phyloP scores from a whole-genome alignment of 2,329 filamentous ascomycete genomes.

The Apiospora marii region DNA sequence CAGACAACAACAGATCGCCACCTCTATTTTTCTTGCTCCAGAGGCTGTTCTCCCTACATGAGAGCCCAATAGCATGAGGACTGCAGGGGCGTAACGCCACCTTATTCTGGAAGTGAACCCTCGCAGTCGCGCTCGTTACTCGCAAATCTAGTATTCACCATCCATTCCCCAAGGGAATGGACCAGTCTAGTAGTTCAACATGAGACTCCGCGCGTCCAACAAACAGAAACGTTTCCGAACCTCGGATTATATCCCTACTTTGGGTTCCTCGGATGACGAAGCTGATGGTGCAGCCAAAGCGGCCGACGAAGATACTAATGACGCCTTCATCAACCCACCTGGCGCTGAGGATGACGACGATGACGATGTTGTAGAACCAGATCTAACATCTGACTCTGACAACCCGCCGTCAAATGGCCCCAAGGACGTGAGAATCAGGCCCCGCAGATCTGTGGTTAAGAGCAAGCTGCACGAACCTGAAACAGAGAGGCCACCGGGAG shows the following conservation, averaged over 20 bases:
- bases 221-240: conserved; percentile 37
- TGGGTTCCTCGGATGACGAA: conserved; percentile 38
- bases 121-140: not conserved
- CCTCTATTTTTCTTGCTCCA: not conserved
- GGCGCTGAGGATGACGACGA: conserved; percentile 29
- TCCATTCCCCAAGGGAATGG: not conserved
- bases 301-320: conserved; percentile 18
- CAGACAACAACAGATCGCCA: not conserved
- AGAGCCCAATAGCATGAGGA: not conserved
- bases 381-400: conserved; percentile 15
- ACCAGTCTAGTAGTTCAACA: conserved; percentile 26
- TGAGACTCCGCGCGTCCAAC: conserved; percentile 43
- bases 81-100: not conserved
- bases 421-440: not conserved
- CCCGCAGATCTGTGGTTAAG: conserved; percentile 23
- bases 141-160: not conserved
- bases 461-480: conserved; percentile 27
- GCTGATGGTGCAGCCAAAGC: conserved; percentile 19
- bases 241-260: conserved; percentile 30
- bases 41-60: not conserved
- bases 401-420: not conserved
- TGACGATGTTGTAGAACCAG: conserved; percentile 4
- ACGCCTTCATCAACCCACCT: conserved; percentile 25
- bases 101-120: not conserved
- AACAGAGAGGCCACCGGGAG: conserved; percentile 29